These are phyloP conservation scores for Verticillium albo-atrum DNA, from an alignment of 2,329 filamentous ascomycete genomes.

Conservation along the genomic window DNA sequence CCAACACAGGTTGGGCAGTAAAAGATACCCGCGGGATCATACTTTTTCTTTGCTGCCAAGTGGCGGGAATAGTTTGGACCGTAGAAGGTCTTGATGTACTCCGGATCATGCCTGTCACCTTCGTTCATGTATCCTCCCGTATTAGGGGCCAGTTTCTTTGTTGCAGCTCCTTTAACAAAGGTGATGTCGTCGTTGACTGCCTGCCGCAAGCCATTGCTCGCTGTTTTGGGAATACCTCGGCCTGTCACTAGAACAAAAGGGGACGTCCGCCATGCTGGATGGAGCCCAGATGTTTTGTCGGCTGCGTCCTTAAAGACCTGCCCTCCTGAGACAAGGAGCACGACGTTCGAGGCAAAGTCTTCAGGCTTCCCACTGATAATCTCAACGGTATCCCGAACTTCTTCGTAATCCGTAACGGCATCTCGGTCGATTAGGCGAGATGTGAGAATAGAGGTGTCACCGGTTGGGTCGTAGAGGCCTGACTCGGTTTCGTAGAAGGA, in stretches of 20 bases:
- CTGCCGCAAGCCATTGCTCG: constrained; percentile 11
- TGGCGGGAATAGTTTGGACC: constrained; percentile 24
- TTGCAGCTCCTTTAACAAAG: constrained; percentile 20
- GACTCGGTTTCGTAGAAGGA: constrained; percentile 21
- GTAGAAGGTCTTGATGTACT: constrained; percentile 27
- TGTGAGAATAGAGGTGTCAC: constrained; percentile 16
- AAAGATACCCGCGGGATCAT: constrained; percentile 26
- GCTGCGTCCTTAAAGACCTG: constrained; percentile 19
- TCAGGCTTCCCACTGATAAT: constrained; percentile 18
- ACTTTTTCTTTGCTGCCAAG: constrained; percentile 24
- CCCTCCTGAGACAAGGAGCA: constrained; percentile 23
- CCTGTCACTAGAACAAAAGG: constrained; percentile 10
- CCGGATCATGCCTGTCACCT: constrained; percentile 27
- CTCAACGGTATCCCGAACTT: constrained; percentile 18
- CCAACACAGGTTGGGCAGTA: constrained; percentile 35
- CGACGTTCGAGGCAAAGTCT: constrained; percentile 16
- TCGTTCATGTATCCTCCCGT: constrained; percentile 40
- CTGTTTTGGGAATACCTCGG: constrained; percentile 8
- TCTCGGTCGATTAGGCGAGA: constrained; percentile 20
- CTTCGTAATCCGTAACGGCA: constrained; percentile 13
- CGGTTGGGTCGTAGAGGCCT: constrained; percentile 16
- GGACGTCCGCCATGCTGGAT: constrained; percentile 7
- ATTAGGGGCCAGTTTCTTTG: constrained; percentile 29
- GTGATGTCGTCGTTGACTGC: constrained; percentile 20
- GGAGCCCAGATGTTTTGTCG: constrained; percentile 20